Evolutionary conservation across 148 eudicot genomes (phyloP), one percentile per base, ranked within the genome.

Genomic region (Camellia sinensis): DNA sequence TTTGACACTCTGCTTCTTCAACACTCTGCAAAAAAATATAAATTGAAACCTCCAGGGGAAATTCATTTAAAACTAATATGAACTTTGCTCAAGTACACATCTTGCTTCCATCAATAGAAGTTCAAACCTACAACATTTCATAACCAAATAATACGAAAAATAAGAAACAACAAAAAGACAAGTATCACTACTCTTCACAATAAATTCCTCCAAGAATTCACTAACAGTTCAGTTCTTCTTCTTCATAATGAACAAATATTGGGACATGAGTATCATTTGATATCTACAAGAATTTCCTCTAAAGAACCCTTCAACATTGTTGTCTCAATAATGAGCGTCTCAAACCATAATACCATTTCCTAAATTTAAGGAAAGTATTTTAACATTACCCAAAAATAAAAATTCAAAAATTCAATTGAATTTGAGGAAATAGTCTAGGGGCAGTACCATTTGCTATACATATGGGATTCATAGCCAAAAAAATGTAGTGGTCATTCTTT

Each of bases 1-100:
- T 90, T 64, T 92, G 91, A 83, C 98, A 93, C 90, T 96, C 99
- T 13, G 98, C 92, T 86, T 96, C 99, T 86, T 96, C 98, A 79
- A 96, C 99, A 82, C 93, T 93, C 97, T 96, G 83, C 70, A 81
- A 67, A 79, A 65, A 0, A 81, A 48, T 65, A 2, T 3, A 73
- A 78, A 37, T 22, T 22, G 67, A 78, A 57, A 75, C 62, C 40
- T 3, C 17, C 22, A 67, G 19, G 19, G 65, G 75, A 4, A 70
- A 3, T 8, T 11, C 9, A 4, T 54, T 21, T 63, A 63, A 3
- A 8, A 43, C 21, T 19, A 75, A 22, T 19, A 18, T 53, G 11
- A n/a, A 10, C 29, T 17, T 43, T n/a, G 78, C 78, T 19, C 54
- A 60, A 75, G 54, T 14, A 60, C 22, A 74, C 41, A 59, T 60